These are phyloP conservation scores for Discostella pseudostelligera DNA, from an alignment of 108 stramenopile genomes.

Conservation along the genomic window DNA sequence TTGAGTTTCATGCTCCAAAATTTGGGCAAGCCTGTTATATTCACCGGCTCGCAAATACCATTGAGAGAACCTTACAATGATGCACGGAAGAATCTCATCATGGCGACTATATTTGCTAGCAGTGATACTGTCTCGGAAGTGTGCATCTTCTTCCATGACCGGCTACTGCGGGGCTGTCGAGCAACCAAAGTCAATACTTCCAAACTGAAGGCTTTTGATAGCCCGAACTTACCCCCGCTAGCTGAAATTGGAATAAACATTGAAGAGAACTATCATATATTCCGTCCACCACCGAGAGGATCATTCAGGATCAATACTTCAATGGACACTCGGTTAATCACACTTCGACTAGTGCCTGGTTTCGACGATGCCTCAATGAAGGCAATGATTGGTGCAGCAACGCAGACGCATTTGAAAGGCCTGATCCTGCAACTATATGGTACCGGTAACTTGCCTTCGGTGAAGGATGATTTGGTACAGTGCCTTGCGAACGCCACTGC, in stretches of 20 bases:
- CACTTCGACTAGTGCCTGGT: slow-evolving; percentile 89
- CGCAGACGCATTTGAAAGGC: slow-evolving; percentile 54
- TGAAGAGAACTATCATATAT: slow-evolving; percentile 69
- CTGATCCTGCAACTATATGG: slow-evolving; percentile 95
- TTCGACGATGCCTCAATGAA: slow-evolving; percentile 73
- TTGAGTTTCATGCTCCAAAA: slow-evolving; percentile 97
- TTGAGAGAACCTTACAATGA: slow-evolving; percentile 93
- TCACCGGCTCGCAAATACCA: slow-evolving; percentile 93
- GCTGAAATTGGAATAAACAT: slow-evolving; percentile 89
- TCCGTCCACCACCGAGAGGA: slow-evolving; percentile 73
- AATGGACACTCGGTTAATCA: slow-evolving; percentile 89
- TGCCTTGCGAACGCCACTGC: slow-evolving; percentile 65
- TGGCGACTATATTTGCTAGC: slow-evolving; percentile 91
- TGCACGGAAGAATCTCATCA: slow-evolving; percentile 94
- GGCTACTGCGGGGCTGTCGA: slow-evolving; percentile 88
- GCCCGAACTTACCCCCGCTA: slow-evolving; percentile 92
- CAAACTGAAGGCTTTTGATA: slow-evolving; percentile 91
- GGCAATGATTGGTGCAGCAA: slow-evolving; percentile 51
- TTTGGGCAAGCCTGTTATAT: slow-evolving; percentile 94
- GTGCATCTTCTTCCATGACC: slow-evolving; percentile 90
- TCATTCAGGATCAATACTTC: slow-evolving; percentile 80
- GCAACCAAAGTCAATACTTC: slow-evolving; percentile 85
- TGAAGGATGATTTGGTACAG: slow-evolving; percentile 74
- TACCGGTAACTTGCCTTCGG: slow-evolving; percentile 89
- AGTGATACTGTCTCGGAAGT: slow-evolving; percentile 86